Percentiles rank a stretch among this genome's conserved stretches.
Conservation (phyloP, 2,329 filamentous ascomycete species). For the Calonectria hongkongensis region DNA sequence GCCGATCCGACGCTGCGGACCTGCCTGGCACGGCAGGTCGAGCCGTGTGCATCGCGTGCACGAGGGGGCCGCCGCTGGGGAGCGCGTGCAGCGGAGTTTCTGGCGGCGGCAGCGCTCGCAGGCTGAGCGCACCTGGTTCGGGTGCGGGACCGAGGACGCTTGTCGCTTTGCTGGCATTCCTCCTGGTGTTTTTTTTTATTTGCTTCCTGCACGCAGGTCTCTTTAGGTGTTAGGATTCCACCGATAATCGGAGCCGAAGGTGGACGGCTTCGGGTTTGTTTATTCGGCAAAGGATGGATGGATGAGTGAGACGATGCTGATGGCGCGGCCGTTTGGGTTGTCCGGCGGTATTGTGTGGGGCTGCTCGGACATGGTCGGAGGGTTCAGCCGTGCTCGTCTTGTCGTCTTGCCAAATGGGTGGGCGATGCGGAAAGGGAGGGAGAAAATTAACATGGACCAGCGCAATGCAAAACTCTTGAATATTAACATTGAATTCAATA, state of each 20-base stretch:
- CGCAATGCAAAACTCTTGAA: too few relatives aligned
- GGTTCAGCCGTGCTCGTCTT: conserved; percentile 32
- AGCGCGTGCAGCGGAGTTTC: conserved; percentile 58
- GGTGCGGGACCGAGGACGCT: conserved; percentile 49
- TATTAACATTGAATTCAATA: too few relatives aligned
- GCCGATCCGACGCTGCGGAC: conserved; percentile 58
- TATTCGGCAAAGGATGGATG: neutral
- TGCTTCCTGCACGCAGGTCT: neutral
- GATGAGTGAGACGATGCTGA: neutral
- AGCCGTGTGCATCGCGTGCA: conserved; percentile 57
- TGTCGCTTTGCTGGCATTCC: conserved; percentile 38
- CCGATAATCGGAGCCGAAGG: neutral
- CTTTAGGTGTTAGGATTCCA: neutral
- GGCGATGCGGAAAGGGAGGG: too few relatives aligned
- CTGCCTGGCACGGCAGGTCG: conserved; percentile 53
- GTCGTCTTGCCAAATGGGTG: neutral
- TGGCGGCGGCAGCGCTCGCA: conserved; percentile 59
- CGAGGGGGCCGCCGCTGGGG: conserved; percentile 44
- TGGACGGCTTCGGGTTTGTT: neutral
- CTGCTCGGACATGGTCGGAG: conserved; percentile 39
- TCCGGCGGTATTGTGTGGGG: conserved; percentile 47
- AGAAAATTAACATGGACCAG: too few relatives aligned
- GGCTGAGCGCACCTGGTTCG: conserved; percentile 58
- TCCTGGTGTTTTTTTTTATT: neutral
- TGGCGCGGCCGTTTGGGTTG: conserved; percentile 14